Conservation (phyloP, 192 early-diverging fungal species). For the Podila epigama region DNA sequence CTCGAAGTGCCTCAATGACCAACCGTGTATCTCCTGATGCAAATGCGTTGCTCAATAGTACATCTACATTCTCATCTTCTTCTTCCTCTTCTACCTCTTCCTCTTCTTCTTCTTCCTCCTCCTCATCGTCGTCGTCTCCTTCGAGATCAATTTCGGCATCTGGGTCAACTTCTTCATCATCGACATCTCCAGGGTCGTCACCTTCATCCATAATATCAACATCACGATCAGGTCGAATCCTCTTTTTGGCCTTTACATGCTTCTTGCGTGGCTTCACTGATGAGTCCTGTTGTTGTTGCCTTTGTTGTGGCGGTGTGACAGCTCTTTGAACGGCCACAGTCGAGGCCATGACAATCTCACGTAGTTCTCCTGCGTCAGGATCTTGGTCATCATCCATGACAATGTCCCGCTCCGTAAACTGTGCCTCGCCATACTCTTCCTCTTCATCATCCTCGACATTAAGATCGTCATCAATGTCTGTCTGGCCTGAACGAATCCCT, state of each 20-base stretch:
- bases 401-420: slow-evolving; percentile 80
- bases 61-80: slow-evolving; percentile 25
- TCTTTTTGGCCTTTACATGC: slow-evolving; percentile 8
- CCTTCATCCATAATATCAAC: slow-evolving; percentile 29
- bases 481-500: slow-evolving; percentile 46
- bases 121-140: slow-evolving; percentile 16
- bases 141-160: slow-evolving; percentile 46
- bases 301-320: background rate
- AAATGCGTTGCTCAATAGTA: slow-evolving; percentile 11
- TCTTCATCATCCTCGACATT: slow-evolving; percentile 86
- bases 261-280: slow-evolving; percentile 10
- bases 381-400: slow-evolving; percentile 51
- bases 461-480: slow-evolving; percentile 80
- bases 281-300: too few relatives aligned
- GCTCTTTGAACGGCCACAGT: slow-evolving; percentile 26
- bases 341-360: slow-evolving; percentile 52
- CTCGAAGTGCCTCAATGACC: slow-evolving; percentile 81
- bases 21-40: slow-evolving; percentile 59
- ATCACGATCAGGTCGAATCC: slow-evolving; percentile 2
- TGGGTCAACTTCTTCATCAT: slow-evolving; percentile 22
- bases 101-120: slow-evolving; percentile 6
- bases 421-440: slow-evolving; percentile 72
- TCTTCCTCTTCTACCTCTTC: slow-evolving; percentile 4
- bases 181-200: slow-evolving; percentile 16
- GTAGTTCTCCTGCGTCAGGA: slow-evolving; percentile 44